Evolutionary conservation across 306 rosid genomes (phyloP).

Genomic region (Cicer pinnatifidum): DNA sequence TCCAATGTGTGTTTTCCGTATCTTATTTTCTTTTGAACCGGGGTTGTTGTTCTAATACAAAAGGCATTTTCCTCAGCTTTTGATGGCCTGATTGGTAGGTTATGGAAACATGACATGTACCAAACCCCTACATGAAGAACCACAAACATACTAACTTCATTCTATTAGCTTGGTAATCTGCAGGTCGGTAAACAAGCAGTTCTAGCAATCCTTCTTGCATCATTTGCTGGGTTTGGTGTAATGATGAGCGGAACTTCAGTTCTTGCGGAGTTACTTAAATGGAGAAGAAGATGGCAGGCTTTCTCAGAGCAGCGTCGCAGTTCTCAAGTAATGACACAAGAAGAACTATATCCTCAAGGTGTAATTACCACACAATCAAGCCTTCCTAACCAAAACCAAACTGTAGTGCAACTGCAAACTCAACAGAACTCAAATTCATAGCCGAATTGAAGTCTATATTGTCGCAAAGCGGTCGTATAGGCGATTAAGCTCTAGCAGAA

Average conservation of each 20-base stretch:
- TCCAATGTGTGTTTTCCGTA: no score
- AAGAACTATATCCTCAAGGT: slow-evolving; percentile 42
- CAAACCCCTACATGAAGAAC: slow-evolving; percentile 15
- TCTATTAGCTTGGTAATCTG: slow-evolving; percentile 29
- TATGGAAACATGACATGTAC: slow-evolving; percentile 11
- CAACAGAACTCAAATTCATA: slow-evolving; percentile 41
- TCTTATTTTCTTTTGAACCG: no score
- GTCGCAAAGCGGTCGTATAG: slow-evolving; percentile 30
- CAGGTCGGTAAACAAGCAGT: slow-evolving; percentile 82
- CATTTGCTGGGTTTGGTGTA: slow-evolving; percentile 89
- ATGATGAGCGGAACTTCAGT: slow-evolving; percentile 94
- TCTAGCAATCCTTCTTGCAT: slow-evolving; percentile 80
- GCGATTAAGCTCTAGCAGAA: slow-evolving; percentile 19
- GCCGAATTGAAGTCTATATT: slow-evolving; percentile 39
- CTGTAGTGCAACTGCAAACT: slow-evolving; percentile 35
- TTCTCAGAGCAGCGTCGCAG: slow-evolving; percentile 49
- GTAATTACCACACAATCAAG: slow-evolving; percentile 32
- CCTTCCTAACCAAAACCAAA: slow-evolving; percentile 38
- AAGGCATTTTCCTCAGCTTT: slow-evolving; percentile 20
- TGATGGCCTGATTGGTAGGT: slow-evolving; percentile 8
- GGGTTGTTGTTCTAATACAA: no score
- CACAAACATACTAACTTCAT: slow-evolving; percentile 15
- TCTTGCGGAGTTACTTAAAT: slow-evolving; percentile 57
- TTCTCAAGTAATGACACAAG: slow-evolving; percentile 42
- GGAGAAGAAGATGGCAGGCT: slow-evolving; percentile 65